Evolutionary conservation across 1,284 basidiomycete genomes (phyloP).

Genomic region (Melampsora larici-populina): DNA sequence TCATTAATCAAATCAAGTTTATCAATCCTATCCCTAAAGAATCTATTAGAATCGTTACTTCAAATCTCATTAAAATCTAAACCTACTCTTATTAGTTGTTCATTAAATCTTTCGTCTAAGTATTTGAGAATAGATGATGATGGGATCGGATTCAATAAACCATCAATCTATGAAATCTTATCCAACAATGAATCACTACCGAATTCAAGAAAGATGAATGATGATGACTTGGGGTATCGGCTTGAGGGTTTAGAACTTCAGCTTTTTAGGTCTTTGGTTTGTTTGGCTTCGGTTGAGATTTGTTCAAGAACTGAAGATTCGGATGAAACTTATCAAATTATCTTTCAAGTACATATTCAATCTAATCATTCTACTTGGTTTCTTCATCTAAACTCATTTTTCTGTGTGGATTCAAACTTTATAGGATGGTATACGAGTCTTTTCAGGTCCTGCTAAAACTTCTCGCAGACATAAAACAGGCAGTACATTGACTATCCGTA

Average conservation of each 20-base stretch:
- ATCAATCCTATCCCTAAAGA: not conserved
- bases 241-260: constrained; percentile 7
- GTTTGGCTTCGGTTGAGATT: constrained; percentile 28
- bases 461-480: constrained; percentile 9
- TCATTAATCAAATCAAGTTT: not conserved
- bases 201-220: no score
- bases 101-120: not conserved
- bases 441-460: constrained; percentile 37
- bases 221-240: not conserved
- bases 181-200: no score
- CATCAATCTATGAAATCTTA: not conserved
- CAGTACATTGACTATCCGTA: constrained; percentile 17
- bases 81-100: not conserved
- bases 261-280: constrained; percentile 5
- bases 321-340: constrained; percentile 20
- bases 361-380: not conserved
- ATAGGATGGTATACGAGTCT: constrained; percentile 27
- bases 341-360: constrained; percentile 6
- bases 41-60: not conserved
- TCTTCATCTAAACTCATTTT: not conserved
- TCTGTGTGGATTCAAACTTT: not conserved
- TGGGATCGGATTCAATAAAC: not conserved
- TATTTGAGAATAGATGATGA: not conserved
- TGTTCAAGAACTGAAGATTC: constrained; percentile 12
- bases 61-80: not conserved